Base-by-base conservation (phyloP, 495 filamentous ascomycete genomes). In the Bryoglossum gracile region DNA sequence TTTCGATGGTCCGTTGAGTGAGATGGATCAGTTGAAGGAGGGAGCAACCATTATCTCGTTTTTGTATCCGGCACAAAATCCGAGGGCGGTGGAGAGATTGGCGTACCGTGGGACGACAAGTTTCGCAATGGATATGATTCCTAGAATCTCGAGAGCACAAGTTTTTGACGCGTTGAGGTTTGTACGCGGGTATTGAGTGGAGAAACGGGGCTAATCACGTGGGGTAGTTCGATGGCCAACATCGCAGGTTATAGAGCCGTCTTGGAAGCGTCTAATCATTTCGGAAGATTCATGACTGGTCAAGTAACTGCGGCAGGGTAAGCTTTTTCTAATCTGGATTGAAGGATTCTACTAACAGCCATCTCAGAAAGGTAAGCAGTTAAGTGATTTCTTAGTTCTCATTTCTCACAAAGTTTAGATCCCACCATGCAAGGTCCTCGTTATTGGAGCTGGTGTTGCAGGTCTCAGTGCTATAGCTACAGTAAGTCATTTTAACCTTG, bases 171-270 rank as follows among this genome's bases (percentile, higher is more conserved):
- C 85, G 10, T 67, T 88, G 53, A 85, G 57, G 57, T 60, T 32
- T 9, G 54, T 45, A 21, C 8, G 5, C 2, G 62, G 55, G 58
- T 22, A 8, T 52, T 37, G 6, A 37, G 8, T 23, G 50, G 21
- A 41, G 35, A 38, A 26, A 50, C 17, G 19, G 13, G 39, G 24
- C 46, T 43, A 13, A 38, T 48, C 43, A 39, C 28, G 30, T 52
- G 26, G 9, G 36, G 68, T 13, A 60, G 82, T 61, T 87, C 83
- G 8, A 89, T 89, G 86, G 84, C 86, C 47, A 91, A 91, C 52
- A 91, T 89, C 63, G 84, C 86, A 16, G 86, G 86, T 3, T 91
- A 91, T 65, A 91, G 88, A 62, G 86, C 84, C 14, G 83, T 91
- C 1, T 64, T 91, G 41, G 85, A 89, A 59, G 86, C 86, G 1